These are phyloP conservation scores for Diplogelasinospora grovesii DNA, from an alignment of 495 filamentous ascomycete genomes.

Conservation along the genomic window DNA sequence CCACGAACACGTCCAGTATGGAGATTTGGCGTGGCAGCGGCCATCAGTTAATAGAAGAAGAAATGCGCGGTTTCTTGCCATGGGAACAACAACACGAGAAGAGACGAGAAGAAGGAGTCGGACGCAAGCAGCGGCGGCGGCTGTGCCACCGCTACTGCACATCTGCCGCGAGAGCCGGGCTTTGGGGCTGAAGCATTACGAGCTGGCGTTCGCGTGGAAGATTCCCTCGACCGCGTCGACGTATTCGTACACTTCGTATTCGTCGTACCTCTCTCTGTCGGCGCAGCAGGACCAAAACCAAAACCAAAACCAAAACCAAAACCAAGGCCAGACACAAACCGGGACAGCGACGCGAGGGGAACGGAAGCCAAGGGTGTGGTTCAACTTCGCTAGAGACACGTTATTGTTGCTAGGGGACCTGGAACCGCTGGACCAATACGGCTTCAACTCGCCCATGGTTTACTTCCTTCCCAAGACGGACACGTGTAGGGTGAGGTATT, in stretches of 20 bases:
- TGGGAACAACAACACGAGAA: too few relatives aligned
- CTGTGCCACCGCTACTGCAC: conserved; percentile 34
- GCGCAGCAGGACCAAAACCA: not conserved
- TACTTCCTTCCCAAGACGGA: conserved; percentile 34
- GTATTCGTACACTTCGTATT: too few relatives aligned
- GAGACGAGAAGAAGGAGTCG: not conserved
- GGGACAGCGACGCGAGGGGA: too few relatives aligned
- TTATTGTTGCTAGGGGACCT: conserved; percentile 35
- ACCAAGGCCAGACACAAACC: conserved; percentile 15
- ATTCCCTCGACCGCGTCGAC: conserved; percentile 25
- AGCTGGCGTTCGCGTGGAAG: conserved; percentile 36
- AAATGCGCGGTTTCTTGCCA: too few relatives aligned
- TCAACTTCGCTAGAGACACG: conserved; percentile 33
- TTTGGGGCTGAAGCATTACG: conserved; percentile 36
- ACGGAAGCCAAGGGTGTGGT: too few relatives aligned
- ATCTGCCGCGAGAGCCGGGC: conserved; percentile 35
- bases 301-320: not conserved
- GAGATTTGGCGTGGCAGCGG: conserved; percentile 17
- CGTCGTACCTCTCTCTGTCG: too few relatives aligned
- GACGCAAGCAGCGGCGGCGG: too few relatives aligned
- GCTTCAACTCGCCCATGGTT: conserved; percentile 35
- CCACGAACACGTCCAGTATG: too few relatives aligned
- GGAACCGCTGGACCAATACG: conserved; percentile 34
- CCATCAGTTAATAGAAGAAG: too few relatives aligned
- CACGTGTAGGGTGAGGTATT: conserved; percentile 26